These are phyloP conservation scores for Keithomyces neogunnii DNA, from an alignment of 2,329 filamentous ascomycete genomes.

Conservation along the genomic window DNA sequence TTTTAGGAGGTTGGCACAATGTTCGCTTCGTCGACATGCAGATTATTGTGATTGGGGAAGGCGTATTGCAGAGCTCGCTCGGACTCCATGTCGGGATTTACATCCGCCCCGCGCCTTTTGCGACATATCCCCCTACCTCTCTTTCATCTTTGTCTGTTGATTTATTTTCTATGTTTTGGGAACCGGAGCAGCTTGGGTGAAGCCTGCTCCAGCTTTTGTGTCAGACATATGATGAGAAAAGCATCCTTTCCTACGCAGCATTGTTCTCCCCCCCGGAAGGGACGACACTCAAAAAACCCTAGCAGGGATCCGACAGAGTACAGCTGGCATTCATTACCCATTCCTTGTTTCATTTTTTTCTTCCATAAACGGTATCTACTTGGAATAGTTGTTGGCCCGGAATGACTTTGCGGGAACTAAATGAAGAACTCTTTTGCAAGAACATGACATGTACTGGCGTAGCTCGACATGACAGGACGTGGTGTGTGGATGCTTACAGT, in stretches of 20 bases:
- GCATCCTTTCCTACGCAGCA: no score
- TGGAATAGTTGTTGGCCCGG: background rate
- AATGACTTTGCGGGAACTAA: background rate
- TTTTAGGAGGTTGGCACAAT: background rate
- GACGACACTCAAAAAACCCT: background rate
- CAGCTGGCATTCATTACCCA: background rate
- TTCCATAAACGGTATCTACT: background rate
- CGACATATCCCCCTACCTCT: no score
- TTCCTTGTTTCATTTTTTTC: background rate
- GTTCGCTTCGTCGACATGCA: background rate
- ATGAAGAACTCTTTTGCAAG: background rate
- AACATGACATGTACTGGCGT: no score
- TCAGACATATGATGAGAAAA: no score
- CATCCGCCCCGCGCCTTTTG: background rate
- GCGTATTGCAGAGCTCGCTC: background rate
- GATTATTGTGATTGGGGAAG: background rate
- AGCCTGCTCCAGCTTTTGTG: background rate
- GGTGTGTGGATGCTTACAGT: no score
- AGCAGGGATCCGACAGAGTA: background rate
- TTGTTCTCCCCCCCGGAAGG: background rate
- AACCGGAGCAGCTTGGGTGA: background rate
- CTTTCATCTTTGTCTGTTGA: background rate
- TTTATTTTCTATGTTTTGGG: background rate
- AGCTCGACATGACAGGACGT: no score
- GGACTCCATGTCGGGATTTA: background rate